Evolutionary conservation across 1,284 basidiomycete species (phyloP), one percentile per base, ranked within the genome.

Genomic region (Cryptococcus amylolentus): DNA sequence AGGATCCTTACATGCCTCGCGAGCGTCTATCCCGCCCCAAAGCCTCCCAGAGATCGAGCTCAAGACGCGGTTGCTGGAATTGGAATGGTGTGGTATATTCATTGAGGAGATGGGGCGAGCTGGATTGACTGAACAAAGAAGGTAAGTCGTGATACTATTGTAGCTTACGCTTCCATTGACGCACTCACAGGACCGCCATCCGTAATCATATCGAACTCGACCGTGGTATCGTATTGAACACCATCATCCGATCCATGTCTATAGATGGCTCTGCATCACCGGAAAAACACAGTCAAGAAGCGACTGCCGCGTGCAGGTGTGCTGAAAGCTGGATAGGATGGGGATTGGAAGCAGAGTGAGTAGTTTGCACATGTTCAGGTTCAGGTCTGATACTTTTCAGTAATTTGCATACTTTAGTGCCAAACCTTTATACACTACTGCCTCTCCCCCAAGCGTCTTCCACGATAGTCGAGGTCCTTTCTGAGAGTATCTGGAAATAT

Each of bases 21-120:
- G 31, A 35, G 3, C 31, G 31, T 60, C 71, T 6, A 64, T 69
- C 3, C 66, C 51, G 40, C 31, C 44, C 16, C 16, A 28, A 16
- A 40, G 51, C 28, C 64, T 66, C 16, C 57, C 52, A 23, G 50
- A 55, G 26, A n/a, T 70, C 18, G 52, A 63, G 7, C 62, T 63
- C 52, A 63, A 58, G 41, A 62, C 68, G 53, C 63, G 69, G n/a
- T 56, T 73, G 28, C 67, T 71, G 65, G 66, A 68, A n/a, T 81
- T 91, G 44, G 88, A 91, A 64, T 91, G 91, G 76, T 79, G 91
- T 28, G 81, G 84, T n/a, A 92, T 92, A 55, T 86, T 84, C 0
- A 88, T 88, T 1, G 89, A 93, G 68, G 91, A 94, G 70, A 81
- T 89, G 13, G 80, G 81, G 14, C 82, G 83, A 37, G 87, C 88